Conservation (phyloP, 495 filamentous ascomycete genomes). For the Pseudevernia furfuracea region DNA sequence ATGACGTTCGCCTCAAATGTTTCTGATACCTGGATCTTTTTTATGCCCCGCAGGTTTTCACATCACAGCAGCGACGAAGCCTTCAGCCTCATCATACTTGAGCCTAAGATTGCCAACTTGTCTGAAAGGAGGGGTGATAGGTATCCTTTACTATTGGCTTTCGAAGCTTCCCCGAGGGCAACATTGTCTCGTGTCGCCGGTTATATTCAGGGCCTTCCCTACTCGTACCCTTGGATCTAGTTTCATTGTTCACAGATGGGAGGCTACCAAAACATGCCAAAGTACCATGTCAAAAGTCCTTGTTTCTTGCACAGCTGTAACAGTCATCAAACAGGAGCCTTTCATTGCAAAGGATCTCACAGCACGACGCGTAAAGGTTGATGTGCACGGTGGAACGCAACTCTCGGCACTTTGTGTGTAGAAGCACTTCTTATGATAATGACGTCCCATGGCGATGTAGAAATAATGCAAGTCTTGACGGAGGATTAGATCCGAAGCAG, state of each 20-base stretch:
- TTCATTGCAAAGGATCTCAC: not conserved
- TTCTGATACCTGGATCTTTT: too few species aligned
- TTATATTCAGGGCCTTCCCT: not conserved
- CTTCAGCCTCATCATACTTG: not conserved
- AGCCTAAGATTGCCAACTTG: too few species aligned
- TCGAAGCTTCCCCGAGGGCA: too few species aligned
- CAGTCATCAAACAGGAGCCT: not conserved
- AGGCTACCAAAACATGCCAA: not conserved
- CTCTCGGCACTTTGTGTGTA: too few species aligned
- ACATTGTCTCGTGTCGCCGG: not conserved
- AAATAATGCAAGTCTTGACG: too few species aligned
- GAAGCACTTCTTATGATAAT: too few species aligned
- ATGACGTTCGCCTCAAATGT: not conserved
- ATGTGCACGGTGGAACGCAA: not conserved
- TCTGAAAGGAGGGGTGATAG: too few species aligned
- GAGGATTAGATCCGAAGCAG: too few species aligned
- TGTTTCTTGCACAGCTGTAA: not conserved
- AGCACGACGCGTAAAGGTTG: not conserved
- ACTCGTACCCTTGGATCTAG: not conserved
- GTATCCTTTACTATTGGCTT: not conserved
- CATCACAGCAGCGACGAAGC: too few species aligned
- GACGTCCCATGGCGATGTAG: too few species aligned
- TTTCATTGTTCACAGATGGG: not conserved
- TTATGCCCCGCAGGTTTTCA: not conserved
- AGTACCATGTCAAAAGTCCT: not conserved